Base-by-base conservation (phyloP, 495 filamentous ascomycete genomes). In the Neurospora sp. region DNA sequence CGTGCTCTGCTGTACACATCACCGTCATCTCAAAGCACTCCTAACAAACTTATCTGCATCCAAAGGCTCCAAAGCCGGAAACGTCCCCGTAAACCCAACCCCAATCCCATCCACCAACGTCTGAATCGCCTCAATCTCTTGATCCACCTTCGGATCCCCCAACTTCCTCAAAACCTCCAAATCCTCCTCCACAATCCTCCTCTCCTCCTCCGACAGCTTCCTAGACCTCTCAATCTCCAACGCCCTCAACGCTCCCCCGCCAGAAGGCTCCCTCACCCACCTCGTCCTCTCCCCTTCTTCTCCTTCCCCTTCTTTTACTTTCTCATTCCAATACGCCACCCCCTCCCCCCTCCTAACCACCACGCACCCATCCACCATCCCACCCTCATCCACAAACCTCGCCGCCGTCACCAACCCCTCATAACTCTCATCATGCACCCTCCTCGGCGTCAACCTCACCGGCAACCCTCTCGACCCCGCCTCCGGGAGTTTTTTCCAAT, bases 381-480 rank as follows among this genome's bases (percentile, higher is more conserved):
- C 39, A 72, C n/a, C 31, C 73, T 69, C 71, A 27, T 84, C 83
- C 3, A 83, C 70, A 18, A 77, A 84, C 70, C 41, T 70, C 18
- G 79, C 81, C 7, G 76, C 82, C 3, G 70, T 48, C 23, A 66
- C 42, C 31, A 82, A 8, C 39, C 83, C 83, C 31, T 1, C 62
- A 44, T 78, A 83, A 23, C 79, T 80, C 69, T 83, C 83, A 14
- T 83, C 80, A 39, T 84, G 82, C 14, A 84, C 82, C 35, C 23
- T 59, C 20, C 75, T 75, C 14, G 82, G 83, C 71, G 83, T 84
- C 46, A 83, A 42, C 16, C 82, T 75, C 5, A 78, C 69, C 3
- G 81, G 81, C 39, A 84, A 23, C 0, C 74, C 75, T 0, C 72
- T 69, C 11, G 70, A 71, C 73, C 75, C 74, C 3, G 76, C 78